A percentile compares a stretch with the other conserved stretches of the same genome.
phyloP scores from a whole-genome alignment of 345 rosid species.

The Barbarea vulgaris region DNA sequence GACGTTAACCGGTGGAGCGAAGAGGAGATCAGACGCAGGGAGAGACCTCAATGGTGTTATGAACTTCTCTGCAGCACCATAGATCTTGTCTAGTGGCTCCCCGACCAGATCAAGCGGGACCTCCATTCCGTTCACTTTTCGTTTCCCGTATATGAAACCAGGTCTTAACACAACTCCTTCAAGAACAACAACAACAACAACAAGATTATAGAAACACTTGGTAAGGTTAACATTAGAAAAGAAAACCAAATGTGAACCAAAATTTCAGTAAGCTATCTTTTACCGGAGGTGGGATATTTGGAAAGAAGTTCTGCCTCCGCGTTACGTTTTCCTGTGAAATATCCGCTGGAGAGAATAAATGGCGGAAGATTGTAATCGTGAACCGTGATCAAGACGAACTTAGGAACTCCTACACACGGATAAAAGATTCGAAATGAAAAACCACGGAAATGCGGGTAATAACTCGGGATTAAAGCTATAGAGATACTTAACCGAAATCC shows the following conservation, averaged over 20 bases:
- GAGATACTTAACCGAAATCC: constrained; percentile 56
- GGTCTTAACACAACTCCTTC: constrained; percentile 90
- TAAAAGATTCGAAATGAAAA: not conserved
- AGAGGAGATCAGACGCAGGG: constrained; percentile 78
- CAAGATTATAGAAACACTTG: not conserved
- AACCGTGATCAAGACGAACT: constrained; percentile 80
- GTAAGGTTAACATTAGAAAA: not conserved
- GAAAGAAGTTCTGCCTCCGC: constrained; percentile 91
- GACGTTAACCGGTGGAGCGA: constrained; percentile 81
- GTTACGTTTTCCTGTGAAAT: constrained; percentile 87
- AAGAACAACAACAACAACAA: constrained; percentile 16
- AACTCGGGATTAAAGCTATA: not conserved
- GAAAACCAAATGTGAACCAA: not conserved
- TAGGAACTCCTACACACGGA: constrained; percentile 62
- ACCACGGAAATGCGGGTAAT: not conserved
- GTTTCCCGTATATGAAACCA: constrained; percentile 78
- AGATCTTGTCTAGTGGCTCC: constrained; percentile 67
- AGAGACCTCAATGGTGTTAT: constrained; percentile 68
- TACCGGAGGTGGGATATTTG: constrained; percentile 86
- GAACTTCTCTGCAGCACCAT: constrained; percentile 55
- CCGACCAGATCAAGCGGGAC: constrained; percentile 83
- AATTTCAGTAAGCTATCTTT: not conserved
- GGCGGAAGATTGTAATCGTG: constrained; percentile 93
- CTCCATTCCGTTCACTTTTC: constrained; percentile 72
- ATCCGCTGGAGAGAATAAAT: constrained; percentile 73